Percentiles rank a stretch among this genome's conserved stretches.
Conservation (phyloP, 1,139 yeast genomes). For the Taphrina flavorubra region DNA sequence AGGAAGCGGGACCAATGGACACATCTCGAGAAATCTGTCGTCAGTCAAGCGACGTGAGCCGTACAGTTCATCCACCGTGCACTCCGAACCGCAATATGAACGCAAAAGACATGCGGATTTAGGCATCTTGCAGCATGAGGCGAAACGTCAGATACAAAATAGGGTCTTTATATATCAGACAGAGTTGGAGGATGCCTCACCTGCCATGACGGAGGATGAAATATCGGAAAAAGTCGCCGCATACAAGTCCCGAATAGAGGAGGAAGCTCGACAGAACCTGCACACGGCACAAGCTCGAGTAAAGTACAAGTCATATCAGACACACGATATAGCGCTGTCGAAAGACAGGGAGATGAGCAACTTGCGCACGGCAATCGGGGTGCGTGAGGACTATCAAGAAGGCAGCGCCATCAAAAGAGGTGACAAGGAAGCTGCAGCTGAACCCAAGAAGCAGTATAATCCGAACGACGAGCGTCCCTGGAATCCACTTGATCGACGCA, state of each 20-base stretch:
- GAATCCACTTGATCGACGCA: slow-evolving; percentile 27
- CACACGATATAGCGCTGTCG: slow-evolving; percentile 37
- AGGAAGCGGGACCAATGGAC: slow-evolving; percentile 78
- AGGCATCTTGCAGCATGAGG: slow-evolving; percentile 58
- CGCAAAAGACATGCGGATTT: slow-evolving; percentile 50
- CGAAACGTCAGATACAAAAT: slow-evolving; percentile 60
- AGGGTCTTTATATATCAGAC: slow-evolving; percentile 48
- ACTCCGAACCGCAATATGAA: slow-evolving; percentile 46
- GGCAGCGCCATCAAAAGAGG: slow-evolving; percentile 33
- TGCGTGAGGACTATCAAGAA: slow-evolving; percentile 38
- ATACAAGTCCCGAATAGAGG: slow-evolving; percentile 9
- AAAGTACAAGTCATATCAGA: slow-evolving; percentile 30
- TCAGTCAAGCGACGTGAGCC: slow-evolving; percentile 50
- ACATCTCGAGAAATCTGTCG: slow-evolving; percentile 62
- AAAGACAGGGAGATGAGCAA: slow-evolving; percentile 33
- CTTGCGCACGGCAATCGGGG: slow-evolving; percentile 35
- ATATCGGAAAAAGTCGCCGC: slow-evolving; percentile 2
- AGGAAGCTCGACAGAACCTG: slow-evolving; percentile 8
- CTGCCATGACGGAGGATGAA: slow-evolving; percentile 4
- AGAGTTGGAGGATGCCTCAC: slow-evolving; percentile 21
- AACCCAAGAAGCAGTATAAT: slow-evolving; percentile 4
- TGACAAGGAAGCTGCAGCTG: neutral
- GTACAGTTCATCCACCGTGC: slow-evolving; percentile 50
- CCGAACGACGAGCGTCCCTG: slow-evolving; percentile 6
- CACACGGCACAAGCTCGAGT: slow-evolving; percentile 3